Evolutionary conservation across 139 green algal genomes (phyloP), one percentile per base, ranked within the genome.

Genomic region (Raphidocelis subcapitata): DNA sequence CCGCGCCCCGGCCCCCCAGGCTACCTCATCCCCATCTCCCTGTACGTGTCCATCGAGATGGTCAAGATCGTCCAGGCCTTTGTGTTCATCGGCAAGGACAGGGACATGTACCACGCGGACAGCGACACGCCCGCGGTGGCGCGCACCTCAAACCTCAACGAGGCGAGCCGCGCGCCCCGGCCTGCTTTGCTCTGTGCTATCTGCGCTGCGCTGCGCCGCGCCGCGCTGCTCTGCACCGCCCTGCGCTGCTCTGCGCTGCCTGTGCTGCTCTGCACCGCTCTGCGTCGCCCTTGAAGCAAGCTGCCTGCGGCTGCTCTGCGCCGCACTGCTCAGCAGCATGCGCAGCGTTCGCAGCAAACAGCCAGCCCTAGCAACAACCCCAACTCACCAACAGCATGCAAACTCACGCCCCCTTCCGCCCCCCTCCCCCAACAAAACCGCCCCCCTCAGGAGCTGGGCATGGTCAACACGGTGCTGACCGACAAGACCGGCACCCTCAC

Each of bases 11-110:
- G 26, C 37, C 21, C 28, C 36, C 52, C 79, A 85, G 92, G 91
- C 64, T 98, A 97, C 79, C 86, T 99, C 56, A 95, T 99, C 31
- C 96, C 96, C 70, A 99, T 99, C 77, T 97, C 92, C 0, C 86
- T 99, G 61, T 99, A 97, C 72, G 96, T 99, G 55, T 95, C 93
- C 4, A 89, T 99, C 44, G 96, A 99, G 79, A 91, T 97, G 63
- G 90, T 98, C 24, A 97, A 97, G 82, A 88, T 97, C 62, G 85
- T 84, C 56, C 92, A 97, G 81, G 84, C 80, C 62, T 92, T 97
- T 67, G 73, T 93, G 15, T 97, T 92, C 80, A 93, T 97, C 67
- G 89, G 89, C 67, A 67, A 78, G 29, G 92, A 97, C 74, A 76
- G 79, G 31, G 76, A 86, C 36, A 96, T 97, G 92, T 85, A 88